Base-by-base conservation (phyloP, 768 basidiomycete genomes). In the Dictyophora rubrovolvata region DNA sequence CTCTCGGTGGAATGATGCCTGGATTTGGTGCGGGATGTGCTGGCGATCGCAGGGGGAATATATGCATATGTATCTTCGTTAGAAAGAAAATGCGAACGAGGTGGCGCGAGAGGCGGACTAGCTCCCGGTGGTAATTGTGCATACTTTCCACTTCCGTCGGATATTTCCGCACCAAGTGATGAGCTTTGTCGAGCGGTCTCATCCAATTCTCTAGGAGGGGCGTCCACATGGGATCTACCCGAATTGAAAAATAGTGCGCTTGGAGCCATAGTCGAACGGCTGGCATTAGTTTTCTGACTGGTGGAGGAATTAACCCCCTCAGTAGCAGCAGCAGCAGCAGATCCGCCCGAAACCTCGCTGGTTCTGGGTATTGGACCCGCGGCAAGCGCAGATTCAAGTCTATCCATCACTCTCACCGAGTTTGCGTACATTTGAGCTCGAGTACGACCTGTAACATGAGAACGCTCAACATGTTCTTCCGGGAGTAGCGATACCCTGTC, bases 171-270 rank as follows among this genome's bases (percentile, higher is more conserved):
- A 20, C 20, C 48, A 16, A 35, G n/a, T 46, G 55, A 21, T 12
- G 47, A 18, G 9, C 21, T n/a, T 33, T 48, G 37, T 36, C 50
- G 14, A 18, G 20, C 35, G 12, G 16, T 48, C 14, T 53, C 50
- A 16, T 36, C 33, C 18, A 18, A 4, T 22, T 22, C 12, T 16
- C 20, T 42, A 16, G 36, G 20, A 16, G 36, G 20, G 16, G 20
- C 33, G 5, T 50, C 28, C 20, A 21, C 48, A 8, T 23, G 51
- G 4, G n/a, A 50, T 47, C 50, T 48, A 10, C 7, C 36, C 7
- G 61, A n/a, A 36, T 61, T 61, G 56, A 59, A 61, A 36, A 61
- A 61, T 17, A 61, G 47, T 20, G 61, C 58, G 17, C 55, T 42
- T 10, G 52, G 56, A 28, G 56, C 57, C 1, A 53, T 51, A 51